A percentile compares a stretch with the other conserved stretches of the same genome.
Conservation (phyloP, 305 asterid genomes). For the Fraxinus platypoda region DNA sequence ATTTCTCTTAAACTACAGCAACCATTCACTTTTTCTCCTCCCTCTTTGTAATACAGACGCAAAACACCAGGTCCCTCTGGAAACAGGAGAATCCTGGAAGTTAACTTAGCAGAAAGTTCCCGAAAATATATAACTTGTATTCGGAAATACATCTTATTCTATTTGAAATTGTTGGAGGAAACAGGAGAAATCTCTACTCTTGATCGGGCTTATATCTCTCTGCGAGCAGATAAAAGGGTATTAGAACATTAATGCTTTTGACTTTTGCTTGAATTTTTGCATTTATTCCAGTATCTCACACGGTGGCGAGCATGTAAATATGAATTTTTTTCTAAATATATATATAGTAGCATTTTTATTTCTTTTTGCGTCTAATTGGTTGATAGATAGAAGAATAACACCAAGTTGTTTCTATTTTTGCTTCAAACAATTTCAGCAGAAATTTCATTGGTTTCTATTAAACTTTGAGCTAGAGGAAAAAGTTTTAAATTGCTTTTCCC, state of each 20-base stretch:
- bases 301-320: neutral
- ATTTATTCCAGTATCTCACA: neutral
- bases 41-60: slow-evolving; percentile 54
- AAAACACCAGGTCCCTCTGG: slow-evolving; percentile 78
- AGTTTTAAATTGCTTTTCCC: neutral
- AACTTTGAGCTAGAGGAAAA: neutral
- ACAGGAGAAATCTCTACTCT: slow-evolving; percentile 81
- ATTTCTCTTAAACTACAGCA: slow-evolving; percentile 7
- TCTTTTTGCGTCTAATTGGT: neutral
- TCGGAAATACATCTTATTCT: slow-evolving; percentile 82
- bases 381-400: neutral
- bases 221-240: slow-evolving; percentile 97
- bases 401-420: neutral
- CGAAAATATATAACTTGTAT: slow-evolving; percentile 97
- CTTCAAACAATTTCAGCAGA: neutral
- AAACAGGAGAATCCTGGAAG: slow-evolving; percentile 82
- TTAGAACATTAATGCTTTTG: slow-evolving; percentile 15
- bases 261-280: neutral
- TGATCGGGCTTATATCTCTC: slow-evolving; percentile 82
- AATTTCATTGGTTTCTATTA: neutral
- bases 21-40: slow-evolving; percentile 12
- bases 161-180: slow-evolving; percentile 86
- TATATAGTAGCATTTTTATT: neutral
- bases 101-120: slow-evolving; percentile 93
- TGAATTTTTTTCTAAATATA: neutral